phyloP scores from a whole-genome alignment of 106 monocot species.

The Acorus gramineus region DNA sequence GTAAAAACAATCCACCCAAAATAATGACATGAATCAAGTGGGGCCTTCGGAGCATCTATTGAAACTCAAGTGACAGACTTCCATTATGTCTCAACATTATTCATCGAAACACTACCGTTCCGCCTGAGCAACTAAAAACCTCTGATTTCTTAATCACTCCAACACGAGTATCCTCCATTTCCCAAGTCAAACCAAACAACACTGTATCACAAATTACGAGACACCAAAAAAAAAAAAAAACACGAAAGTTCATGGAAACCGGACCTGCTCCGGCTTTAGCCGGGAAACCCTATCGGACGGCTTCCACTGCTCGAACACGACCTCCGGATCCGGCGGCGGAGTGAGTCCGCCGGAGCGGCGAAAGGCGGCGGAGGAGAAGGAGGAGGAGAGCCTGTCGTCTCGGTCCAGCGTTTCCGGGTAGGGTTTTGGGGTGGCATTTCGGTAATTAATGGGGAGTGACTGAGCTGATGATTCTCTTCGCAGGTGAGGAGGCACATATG shows the following conservation, averaged over 20 bases:
- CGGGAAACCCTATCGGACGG: constrained; percentile 40
- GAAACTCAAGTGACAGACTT: no score
- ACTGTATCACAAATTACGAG: neutral
- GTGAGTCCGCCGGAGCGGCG: neutral
- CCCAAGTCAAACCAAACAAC: neutral
- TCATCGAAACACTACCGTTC: no score
- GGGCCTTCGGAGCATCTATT: no score
- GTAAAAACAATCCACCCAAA: no score
- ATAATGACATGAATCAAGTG: no score
- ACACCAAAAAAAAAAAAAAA: neutral
- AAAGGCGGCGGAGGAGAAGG: neutral
- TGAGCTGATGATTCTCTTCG: constrained; percentile 9
- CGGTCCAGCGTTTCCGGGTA: constrained; percentile 14
- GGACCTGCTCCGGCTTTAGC: constrained; percentile 31
- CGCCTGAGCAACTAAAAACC: neutral
- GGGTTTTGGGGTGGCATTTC: constrained; percentile 13
- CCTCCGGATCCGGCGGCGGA: constrained; percentile 14
- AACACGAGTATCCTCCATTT: neutral
- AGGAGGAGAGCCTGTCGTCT: neutral
- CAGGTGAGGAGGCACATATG: constrained; percentile 40
- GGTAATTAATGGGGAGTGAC: constrained; percentile 9
- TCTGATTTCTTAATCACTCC: neutral
- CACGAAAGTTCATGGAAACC: neutral
- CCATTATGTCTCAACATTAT: neutral
- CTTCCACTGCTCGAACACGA: constrained; percentile 27